Base-by-base conservation (phyloP, 78 protist genomes). In the Guillardia theta region DNA sequence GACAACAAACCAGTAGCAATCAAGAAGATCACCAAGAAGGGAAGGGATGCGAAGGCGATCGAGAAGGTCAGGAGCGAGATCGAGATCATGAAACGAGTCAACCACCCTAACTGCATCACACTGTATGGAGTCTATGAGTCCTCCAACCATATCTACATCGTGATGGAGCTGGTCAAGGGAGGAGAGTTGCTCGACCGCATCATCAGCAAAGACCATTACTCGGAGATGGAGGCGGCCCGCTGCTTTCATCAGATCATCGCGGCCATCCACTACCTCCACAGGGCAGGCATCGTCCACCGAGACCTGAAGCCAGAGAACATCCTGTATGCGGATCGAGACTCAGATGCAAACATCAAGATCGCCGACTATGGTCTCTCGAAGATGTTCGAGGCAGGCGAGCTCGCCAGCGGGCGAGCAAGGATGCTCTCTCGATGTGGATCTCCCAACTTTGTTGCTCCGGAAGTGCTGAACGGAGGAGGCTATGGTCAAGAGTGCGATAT, bases 401-500 rank as follows among this genome's bases (percentile, higher is more conserved):
- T 58, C 27, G 2, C 70, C 27, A 27, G 46, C 4, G 83, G 83
- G 36, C 6, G 83, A 3, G 83, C 41, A 3, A 36, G 83, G 36
- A 70, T 70, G 36, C 0, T 24, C 45, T 70, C 83, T 1, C 83
- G 83, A 22, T 70, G 83, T 24, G 83, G 83, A 22, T 22, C 83
- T 3, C 83, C 83, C 83, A 70, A 70, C 83, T 70, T 70, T 6
- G 83, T 70, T 24, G 83, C 83, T 36, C 83, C 83, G 4, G 83
- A 70, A 18, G 22, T 70, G 46, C 22, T 70, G 10, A 43, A 24
- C 0, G 83, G 83, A 36, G 46, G 36, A 24, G 36, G 36, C 9
- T 70, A 70, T 6, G 83, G 83, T 43, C n/a, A 4, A 15, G 1
- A 1, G 45, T 18, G 18, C 44, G 90, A 78, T 50, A 36, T 78